Percentiles rank a stretch among this genome's conserved stretches.
Conservation (phyloP, 2,329 filamentous ascomycete species). For the Shiraia bambusicola region DNA sequence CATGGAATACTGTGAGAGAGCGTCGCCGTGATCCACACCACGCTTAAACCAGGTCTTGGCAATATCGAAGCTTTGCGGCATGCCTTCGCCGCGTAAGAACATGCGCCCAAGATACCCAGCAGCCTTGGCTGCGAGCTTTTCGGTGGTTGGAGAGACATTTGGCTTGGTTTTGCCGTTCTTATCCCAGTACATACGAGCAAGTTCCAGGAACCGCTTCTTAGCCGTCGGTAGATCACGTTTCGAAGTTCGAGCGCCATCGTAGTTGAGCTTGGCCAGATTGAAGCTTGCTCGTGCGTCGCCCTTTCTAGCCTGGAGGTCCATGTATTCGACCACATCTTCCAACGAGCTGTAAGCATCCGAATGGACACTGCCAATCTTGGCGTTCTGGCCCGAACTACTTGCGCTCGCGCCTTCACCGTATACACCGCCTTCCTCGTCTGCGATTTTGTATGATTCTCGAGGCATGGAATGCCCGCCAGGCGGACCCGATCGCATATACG, state of each 20-base stretch:
- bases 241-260: slow-evolving; percentile 78
- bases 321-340: slow-evolving; percentile 91
- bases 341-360: slow-evolving; percentile 83
- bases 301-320: slow-evolving; percentile 86
- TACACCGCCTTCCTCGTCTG: slow-evolving; percentile 86
- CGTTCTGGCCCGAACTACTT: slow-evolving; percentile 81
- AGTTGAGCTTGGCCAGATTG: slow-evolving; percentile 81
- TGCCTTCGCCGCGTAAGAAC: slow-evolving; percentile 84
- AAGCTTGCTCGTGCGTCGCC: slow-evolving; percentile 86
- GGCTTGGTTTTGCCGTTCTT: slow-evolving; percentile 73
- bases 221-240: slow-evolving; percentile 72
- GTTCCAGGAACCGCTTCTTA: slow-evolving; percentile 76
- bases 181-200: slow-evolving; percentile 80
- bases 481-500: slow-evolving; percentile 84
- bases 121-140: slow-evolving; percentile 78
- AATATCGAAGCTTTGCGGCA: slow-evolving; percentile 73
- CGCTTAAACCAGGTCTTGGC: slow-evolving; percentile 83
- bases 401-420: slow-evolving; percentile 95
- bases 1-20: slow-evolving; percentile 80
- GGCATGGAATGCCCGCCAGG: slow-evolving; percentile 81
- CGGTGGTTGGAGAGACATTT: slow-evolving; percentile 68
- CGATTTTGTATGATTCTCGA: slow-evolving; percentile 78
- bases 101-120: slow-evolving; percentile 87
- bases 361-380: slow-evolving; percentile 69
- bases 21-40: slow-evolving; percentile 72